Percentiles rank a stretch among this genome's conserved stretches.
These are phyloP conservation scores for Puccinia horiana DNA, from an alignment of 1,284 basidiomycete genomes.

Conservation along the genomic window DNA sequence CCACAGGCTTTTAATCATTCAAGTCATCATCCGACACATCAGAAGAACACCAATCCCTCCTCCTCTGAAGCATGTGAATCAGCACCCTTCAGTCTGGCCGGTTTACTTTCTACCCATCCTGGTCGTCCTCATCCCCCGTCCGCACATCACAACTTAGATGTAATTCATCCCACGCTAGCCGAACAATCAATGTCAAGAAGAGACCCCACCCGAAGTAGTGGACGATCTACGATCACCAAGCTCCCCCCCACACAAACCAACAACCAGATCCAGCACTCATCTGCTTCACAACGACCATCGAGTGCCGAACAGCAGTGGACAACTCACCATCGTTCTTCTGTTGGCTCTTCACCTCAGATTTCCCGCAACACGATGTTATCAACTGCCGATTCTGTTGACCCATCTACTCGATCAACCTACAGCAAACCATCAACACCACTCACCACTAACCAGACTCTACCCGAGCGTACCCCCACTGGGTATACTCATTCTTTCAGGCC, in stretches of 20 bases:
- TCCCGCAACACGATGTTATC: conserved; percentile 20
- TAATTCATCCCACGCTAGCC: neutral
- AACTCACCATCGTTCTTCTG: neutral
- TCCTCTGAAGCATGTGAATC: neutral
- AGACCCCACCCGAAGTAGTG: neutral
- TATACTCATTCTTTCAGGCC: neutral
- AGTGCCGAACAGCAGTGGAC: conserved; percentile 2
- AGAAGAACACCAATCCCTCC: neutral
- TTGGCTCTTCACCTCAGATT: conserved; percentile 16
- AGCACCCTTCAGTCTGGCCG: conserved; percentile 8
- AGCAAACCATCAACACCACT: conserved; percentile 20
- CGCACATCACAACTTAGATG: neutral
- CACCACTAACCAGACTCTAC: neutral
- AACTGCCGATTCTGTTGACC: neutral
- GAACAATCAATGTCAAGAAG: conserved; percentile 6
- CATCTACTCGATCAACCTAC: neutral
- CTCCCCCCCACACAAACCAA: conserved; percentile 14
- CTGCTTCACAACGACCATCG: neutral
- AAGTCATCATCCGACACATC: neutral
- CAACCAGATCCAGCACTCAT: neutral
- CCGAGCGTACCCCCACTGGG: neutral
- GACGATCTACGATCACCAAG: conserved; percentile 17
- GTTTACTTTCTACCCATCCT: neutral
- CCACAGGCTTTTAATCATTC: neutral
- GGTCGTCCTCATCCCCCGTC: neutral